Conservation (phyloP, 371 early-diverging fungal species). For the Capillidium rhysosporum region DNA sequence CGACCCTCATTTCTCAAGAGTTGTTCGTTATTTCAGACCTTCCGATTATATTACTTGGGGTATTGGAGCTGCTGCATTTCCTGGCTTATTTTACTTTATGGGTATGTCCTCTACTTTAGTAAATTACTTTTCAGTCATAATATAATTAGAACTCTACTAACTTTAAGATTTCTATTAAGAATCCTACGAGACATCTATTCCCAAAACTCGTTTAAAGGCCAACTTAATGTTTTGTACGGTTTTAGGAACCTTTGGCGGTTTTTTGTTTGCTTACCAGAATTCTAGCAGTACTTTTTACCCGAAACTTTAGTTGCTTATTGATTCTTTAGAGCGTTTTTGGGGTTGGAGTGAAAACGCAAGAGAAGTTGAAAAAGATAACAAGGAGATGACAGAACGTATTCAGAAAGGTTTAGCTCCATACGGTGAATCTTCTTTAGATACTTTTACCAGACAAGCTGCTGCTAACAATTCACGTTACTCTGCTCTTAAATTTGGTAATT, state of each 20-base stretch:
- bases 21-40: constrained; percentile 73
- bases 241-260: constrained; percentile 41
- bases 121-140: not conserved
- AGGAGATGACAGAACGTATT: constrained; percentile 37
- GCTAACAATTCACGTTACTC: constrained; percentile 48
- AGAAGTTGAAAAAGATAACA: constrained; percentile 49
- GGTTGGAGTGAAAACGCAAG: constrained; percentile 76
- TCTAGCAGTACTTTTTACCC: constrained; percentile 26
- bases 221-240: constrained; percentile 13
- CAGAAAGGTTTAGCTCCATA: constrained; percentile 51
- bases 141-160: not conserved
- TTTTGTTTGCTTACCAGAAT: constrained; percentile 42
- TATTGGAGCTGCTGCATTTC: constrained; percentile 47
- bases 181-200: not conserved
- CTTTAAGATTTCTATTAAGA: not conserved
- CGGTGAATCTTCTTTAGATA: constrained; percentile 36
- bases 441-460: constrained; percentile 36
- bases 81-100: constrained; percentile 45
- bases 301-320: not conserved
- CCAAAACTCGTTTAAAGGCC: not conserved
- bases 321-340: constrained; percentile 66
- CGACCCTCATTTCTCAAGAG: constrained; percentile 61
- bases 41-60: constrained; percentile 55
- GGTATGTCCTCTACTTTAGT: constrained; percentile 26
- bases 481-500: constrained; percentile 44